A percentile compares a stretch with the other conserved stretches of the same genome.
phyloP scores from a whole-genome alignment of 225 moss, liverwort and hornwort species.

The Straminergon stramineum region DNA sequence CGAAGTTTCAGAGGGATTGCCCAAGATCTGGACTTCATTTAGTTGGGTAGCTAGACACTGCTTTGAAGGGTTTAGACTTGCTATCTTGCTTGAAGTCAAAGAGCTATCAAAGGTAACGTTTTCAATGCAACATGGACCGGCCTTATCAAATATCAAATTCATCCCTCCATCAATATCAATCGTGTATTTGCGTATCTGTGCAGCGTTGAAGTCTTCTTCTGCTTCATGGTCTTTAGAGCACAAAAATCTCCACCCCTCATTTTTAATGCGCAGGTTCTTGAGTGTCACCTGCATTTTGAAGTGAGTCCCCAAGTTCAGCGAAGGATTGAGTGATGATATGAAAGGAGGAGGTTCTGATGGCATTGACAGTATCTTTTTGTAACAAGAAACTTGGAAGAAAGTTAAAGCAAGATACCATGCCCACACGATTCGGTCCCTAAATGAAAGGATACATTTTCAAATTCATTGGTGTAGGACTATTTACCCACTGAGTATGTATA shows the following conservation, averaged over 20 bases:
- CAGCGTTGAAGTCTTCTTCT: neutral
- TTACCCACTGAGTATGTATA: neutral
- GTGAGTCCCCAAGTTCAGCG: neutral
- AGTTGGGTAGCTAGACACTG: neutral
- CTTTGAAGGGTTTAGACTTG: neutral
- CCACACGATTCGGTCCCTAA: neutral
- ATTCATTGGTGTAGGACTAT: neutral
- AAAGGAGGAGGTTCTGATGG: neutral
- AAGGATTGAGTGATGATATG: neutral
- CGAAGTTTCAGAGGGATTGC: neutral
- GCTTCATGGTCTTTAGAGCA: neutral
- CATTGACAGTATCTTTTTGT: no score
- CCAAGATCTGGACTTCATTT: neutral
- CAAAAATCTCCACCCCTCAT: conserved; percentile 10
- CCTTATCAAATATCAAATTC: conserved; percentile 10
- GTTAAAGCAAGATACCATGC: neutral
- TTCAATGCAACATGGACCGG: conserved; percentile 8
- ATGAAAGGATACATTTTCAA: neutral
- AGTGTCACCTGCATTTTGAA: conserved; percentile 5
- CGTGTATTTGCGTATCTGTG: neutral
- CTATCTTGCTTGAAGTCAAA: neutral
- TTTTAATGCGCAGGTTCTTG: neutral
- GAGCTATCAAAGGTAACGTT: conserved; percentile 7
- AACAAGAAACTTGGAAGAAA: neutral
- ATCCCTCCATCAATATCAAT: neutral